Conservation (phyloP, 768 basidiomycete genomes). For the Strobilomyces echinocephalus region DNA sequence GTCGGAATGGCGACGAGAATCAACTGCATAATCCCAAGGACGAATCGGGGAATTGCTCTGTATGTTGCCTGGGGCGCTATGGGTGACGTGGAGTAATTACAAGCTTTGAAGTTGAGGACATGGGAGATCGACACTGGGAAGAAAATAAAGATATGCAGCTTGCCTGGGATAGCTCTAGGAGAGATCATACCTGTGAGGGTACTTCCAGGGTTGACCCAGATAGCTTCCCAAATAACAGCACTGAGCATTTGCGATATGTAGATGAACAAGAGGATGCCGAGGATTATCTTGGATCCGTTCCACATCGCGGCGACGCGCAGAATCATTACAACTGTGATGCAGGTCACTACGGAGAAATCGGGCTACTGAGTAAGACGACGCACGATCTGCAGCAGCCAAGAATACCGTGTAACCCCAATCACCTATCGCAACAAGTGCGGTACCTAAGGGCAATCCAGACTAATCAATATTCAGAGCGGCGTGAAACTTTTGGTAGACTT, state of each 20-base stretch:
- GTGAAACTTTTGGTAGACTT: background rate
- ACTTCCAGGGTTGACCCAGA: background rate
- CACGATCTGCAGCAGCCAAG: constrained; percentile 13
- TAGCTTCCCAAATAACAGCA: background rate
- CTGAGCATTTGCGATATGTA: background rate
- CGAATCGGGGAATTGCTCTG: constrained; percentile 6
- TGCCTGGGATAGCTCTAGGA: too few relatives aligned
- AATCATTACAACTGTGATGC: constrained; percentile 14
- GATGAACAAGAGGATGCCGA: constrained; percentile 3
- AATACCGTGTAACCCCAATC: constrained; percentile 14
- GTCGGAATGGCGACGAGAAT: constrained; percentile 1
- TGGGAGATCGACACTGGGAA: background rate
- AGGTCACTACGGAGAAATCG: background rate
- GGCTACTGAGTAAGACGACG: background rate
- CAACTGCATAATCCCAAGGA: constrained; percentile 4
- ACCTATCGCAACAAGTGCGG: background rate
- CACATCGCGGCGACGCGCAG: constrained; percentile 17
- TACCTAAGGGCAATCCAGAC: background rate
- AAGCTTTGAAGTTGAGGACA: background rate
- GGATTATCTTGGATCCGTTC: constrained; percentile 4
- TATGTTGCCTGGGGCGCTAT: background rate
- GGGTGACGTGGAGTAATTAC: background rate
- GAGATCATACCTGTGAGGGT: constrained; percentile 2
- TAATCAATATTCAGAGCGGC: background rate
- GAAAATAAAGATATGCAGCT: background rate